Base-by-base conservation (phyloP, 257 asterid species). In the Solanum phureja region DNA sequence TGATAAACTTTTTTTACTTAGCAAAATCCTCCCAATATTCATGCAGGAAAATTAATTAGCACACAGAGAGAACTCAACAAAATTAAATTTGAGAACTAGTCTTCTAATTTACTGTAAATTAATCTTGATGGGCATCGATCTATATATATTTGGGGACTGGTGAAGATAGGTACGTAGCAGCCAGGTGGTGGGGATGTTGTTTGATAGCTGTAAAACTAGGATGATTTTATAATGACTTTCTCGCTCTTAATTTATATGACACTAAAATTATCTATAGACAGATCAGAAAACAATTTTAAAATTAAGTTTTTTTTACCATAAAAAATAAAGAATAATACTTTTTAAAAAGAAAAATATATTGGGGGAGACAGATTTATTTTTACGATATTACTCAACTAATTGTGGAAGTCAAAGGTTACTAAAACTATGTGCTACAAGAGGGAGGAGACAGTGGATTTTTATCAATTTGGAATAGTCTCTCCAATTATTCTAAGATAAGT, bases 381-480 rank as follows among this genome's bases (percentile, higher is more conserved):
- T 27, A 52, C 37, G 37, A 6, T 66, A 68, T 24, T 8, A 84
- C 34, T 60, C 34, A 9, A 87, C 76, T 62, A 62, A 62, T 56
- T 42, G 35, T 56, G 87, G 87, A 86, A 88, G 90, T 88, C 90
- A 74, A 84, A 74, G 69, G 76, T 40, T 66, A 72, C 42, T 34
- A 74, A 88, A 88, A 52, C 90, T 27, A 87, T 88, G 90, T 84
- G 86, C 90, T 84, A 42, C 29, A 46, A 23, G 49, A 42, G 49
- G 49, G 49, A 42, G 49, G 69, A 21, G 19, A 62, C 16, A 3
- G 83, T 88, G 90, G 88, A 84, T 84, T 83, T 83, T 29, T 21
- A 31, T 58, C 13, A 18, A 33, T 58, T 23, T 60, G 52, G 74
- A 33, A 83, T 21, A 19, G 5, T 83, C 75, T 58, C 23, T 83